Conservation (phyloP, 2,329 filamentous ascomycete species). For the Septoria petroselini region DNA sequence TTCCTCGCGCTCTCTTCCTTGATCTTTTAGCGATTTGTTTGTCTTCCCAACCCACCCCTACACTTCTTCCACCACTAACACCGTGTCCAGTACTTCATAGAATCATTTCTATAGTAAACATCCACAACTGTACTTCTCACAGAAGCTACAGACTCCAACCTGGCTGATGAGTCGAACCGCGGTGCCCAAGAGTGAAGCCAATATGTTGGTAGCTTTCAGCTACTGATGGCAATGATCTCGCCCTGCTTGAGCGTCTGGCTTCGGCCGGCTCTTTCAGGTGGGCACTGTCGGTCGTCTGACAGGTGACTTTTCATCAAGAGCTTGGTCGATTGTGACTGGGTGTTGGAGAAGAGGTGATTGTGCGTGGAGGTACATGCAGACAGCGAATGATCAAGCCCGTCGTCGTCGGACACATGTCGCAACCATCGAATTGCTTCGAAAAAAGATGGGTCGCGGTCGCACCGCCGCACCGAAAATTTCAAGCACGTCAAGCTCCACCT, state of each 20-base stretch:
- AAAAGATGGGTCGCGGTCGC: no score
- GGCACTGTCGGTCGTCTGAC: conserved; percentile 38
- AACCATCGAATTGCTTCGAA: no score
- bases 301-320: conserved; percentile 36
- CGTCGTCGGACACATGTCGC: no score
- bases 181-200: conserved; percentile 39
- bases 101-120: conserved; percentile 99
- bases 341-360: conserved; percentile 28
- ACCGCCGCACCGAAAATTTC: no score
- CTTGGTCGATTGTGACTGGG: conserved; percentile 25
- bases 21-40: conserved; percentile 13
- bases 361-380: not conserved
- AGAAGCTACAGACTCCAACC: conserved; percentile 63
- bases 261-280: conserved; percentile 36
- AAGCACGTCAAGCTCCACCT: no score
- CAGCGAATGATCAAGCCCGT: no score
- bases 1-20: conserved; percentile 9
- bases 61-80: conserved; percentile 9
- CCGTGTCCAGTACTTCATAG: conserved; percentile 45
- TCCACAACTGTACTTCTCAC: conserved; percentile 88
- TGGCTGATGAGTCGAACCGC: conserved; percentile 38
- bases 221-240: conserved; percentile 38
- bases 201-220: conserved; percentile 25
- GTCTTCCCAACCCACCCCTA: conserved; percentile 11
- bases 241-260: conserved; percentile 34